These are phyloP conservation scores for Leucocoprinus sp. DNA, from an alignment of 768 basidiomycete species.

Conservation along the genomic window DNA sequence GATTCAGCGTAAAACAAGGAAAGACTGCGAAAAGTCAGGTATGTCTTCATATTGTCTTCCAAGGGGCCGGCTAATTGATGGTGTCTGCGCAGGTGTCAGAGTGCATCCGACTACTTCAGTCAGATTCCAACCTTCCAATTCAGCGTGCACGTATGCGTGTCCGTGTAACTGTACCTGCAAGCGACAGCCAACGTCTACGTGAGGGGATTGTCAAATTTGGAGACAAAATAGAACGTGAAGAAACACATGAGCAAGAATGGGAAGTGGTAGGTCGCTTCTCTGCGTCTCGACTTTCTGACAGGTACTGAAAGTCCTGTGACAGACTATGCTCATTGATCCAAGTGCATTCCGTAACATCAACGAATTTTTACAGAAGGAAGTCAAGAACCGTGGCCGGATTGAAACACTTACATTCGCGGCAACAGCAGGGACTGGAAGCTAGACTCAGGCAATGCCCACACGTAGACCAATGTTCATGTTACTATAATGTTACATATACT, in stretches of 20 bases:
- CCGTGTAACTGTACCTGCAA: conserved; percentile 63
- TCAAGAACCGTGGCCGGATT: conserved; percentile 78
- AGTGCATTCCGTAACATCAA: conserved; percentile 83
- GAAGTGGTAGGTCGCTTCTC: conserved; percentile 57
- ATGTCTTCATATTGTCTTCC: conserved; percentile 10
- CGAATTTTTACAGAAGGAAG: conserved; percentile 85
- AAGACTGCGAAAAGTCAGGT: conserved; percentile 96
- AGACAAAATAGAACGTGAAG: conserved; percentile 80
- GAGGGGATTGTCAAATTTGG: conserved; percentile 65
- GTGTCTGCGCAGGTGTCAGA: conserved; percentile 65
- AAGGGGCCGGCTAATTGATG: not conserved
- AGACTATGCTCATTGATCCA: conserved; percentile 93
- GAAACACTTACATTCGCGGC: conserved; percentile 77
- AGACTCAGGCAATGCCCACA: not conserved
- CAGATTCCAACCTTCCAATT: conserved; percentile 81
- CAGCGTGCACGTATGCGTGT: conserved; percentile 92
- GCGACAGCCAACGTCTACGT: conserved; percentile 59
- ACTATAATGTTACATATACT: not conserved
- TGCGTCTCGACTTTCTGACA: not conserved
- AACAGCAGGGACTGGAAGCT: conserved; percentile 29
- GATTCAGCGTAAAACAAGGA: conserved; percentile 80
- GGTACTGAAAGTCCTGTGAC: not conserved
- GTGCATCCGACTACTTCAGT: conserved; percentile 77
- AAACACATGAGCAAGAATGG: conserved; percentile 70
- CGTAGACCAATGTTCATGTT: not conserved